Evolutionary conservation across 306 rosid genomes (phyloP), one percentile per base, ranked within the genome.

Genomic region (Lotus japonicus): DNA sequence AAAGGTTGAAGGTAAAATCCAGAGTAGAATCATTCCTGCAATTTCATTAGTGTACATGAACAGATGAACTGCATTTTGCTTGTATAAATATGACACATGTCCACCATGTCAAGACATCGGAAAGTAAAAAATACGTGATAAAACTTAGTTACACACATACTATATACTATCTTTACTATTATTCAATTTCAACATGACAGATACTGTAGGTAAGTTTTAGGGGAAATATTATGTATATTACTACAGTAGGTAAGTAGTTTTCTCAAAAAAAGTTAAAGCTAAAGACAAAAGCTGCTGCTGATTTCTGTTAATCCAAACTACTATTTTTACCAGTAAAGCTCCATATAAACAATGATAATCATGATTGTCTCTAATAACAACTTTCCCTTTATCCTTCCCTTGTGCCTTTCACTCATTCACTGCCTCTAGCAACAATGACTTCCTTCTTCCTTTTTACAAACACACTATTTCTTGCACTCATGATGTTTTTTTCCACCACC

Each of bases 371-470:
- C 19, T 15, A 3, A 5, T 11, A 61, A 31, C 45, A 35, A 0
- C 53, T 49, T 50, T 49, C 13, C 46, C 16, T 7, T 73, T 11
- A 43, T 72, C 60, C 36, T 63, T 60, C 60, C n/a, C 17, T 71
- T 6, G 50, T 11, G 38, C 5, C 33, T 63, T 72, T 56, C 46
- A 52, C 17, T 45, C 48, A 9, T 18, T 15, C 14, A 48, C 42
- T 31, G 23, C 10, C 63, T 65, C 42, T 70, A 15, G 10, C 28
- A 36, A 41, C 72, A 74, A 84, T 90, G 96, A 58, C 62, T 4
- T 16, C 26, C 51, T 69, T 49, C 45, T 79, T 74, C 66, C 31
- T 56, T 55, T 42, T 60, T 48, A 33, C 51, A 44, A 48, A 36
- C 6, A 9, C 77, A 9, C 48, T 68, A 55, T 66, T 62, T 58